A percentile compares a stretch with the other conserved stretches of the same genome.
Conservation (phyloP, 352 stramenopile genomes). For the Thalassiosira mediterranea region DNA sequence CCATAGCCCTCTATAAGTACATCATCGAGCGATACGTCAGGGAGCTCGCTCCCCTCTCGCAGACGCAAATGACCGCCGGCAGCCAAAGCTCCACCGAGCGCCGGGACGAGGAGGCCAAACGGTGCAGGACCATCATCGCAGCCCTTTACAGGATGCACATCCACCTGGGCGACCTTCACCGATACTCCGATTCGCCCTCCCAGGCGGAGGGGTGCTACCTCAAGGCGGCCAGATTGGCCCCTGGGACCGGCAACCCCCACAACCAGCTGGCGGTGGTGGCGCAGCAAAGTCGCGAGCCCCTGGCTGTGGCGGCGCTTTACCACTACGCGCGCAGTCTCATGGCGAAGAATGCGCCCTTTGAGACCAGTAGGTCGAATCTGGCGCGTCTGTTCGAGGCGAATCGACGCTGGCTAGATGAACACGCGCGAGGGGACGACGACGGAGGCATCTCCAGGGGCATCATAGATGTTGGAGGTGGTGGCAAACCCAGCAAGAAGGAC, state of each 20-base stretch:
- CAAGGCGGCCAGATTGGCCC: conserved; percentile 53
- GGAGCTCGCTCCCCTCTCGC: conserved; percentile 20
- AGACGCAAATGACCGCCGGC: conserved; percentile 21
- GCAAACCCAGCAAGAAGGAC: conserved; percentile 25
- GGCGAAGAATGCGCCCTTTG: conserved; percentile 58
- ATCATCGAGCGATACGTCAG: conserved; percentile 64
- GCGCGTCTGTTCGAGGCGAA: conserved; percentile 67
- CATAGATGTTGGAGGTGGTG: conserved; percentile 17
- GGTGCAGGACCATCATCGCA: too few relatives aligned
- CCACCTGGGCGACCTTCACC: conserved; percentile 71
- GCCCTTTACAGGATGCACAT: conserved; percentile 54
- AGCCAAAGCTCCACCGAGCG: conserved; percentile 15
- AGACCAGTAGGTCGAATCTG: conserved; percentile 63
- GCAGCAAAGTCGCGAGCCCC: conserved; percentile 47
- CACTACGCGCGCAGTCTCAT: conserved; percentile 74
- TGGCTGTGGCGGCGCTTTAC: conserved; percentile 60
- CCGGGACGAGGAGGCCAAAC: conserved; percentile 20
- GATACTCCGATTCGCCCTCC: conserved; percentile 55
- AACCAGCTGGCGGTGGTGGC: conserved; percentile 79
- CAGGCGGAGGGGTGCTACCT: conserved; percentile 64
- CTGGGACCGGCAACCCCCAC: conserved; percentile 70
- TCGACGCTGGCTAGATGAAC: conserved; percentile 52
- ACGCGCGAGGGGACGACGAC: conserved; percentile 24
- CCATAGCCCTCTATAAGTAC: conserved; percentile 71
- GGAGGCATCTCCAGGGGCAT: conserved; percentile 17